Evolutionary conservation across 306 rosid species (phyloP).

Genomic region (Sicyos baderoa): DNA sequence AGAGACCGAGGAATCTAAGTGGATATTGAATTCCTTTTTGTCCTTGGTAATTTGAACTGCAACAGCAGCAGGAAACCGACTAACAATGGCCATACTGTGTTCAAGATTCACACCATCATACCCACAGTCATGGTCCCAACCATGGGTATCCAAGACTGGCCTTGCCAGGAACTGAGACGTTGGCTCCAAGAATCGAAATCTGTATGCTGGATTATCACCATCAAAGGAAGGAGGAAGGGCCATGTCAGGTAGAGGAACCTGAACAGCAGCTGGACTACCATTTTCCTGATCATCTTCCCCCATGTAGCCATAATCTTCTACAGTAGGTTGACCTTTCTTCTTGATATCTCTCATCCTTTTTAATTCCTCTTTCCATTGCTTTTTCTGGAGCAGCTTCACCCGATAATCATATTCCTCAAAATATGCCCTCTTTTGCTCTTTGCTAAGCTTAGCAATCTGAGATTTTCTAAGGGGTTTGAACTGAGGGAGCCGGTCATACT

Average conservation of each 20-base stretch:
- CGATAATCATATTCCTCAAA: constrained; percentile 92
- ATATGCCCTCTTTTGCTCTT: constrained; percentile 75
- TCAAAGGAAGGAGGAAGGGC: constrained; percentile 91
- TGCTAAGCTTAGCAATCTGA: constrained; percentile 77
- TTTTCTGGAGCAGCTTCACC: constrained; percentile 87
- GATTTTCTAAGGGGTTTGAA: constrained; percentile 86
- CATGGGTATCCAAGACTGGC: constrained; percentile 87
- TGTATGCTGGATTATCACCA: constrained; percentile 72
- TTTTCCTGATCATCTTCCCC: constrained; percentile 82
- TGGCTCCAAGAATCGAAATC: constrained; percentile 96
- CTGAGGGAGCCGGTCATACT: constrained; percentile 89
- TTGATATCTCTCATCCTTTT: constrained; percentile 82
- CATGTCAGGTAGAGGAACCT: constrained; percentile 93
- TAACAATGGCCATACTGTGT: constrained; percentile 55
- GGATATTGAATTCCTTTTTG: constrained; percentile 88
- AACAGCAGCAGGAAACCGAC: constrained; percentile 59
- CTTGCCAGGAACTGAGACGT: constrained; percentile 85
- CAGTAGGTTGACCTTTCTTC: constrained; percentile 52
- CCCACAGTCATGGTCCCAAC: constrained; percentile 99
- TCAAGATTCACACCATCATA: constrained; percentile 95
- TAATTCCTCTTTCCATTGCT: constrained; percentile 94
- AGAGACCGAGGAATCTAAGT: constrained; percentile 87
- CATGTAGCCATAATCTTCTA: constrained; percentile 34
- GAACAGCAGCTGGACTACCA: constrained; percentile 87
- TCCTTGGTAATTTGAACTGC: constrained; percentile 89